Evolutionary conservation across 345 rosid species (phyloP), one percentile per base, ranked within the genome.

Genomic region (Pistacia atlantica): DNA sequence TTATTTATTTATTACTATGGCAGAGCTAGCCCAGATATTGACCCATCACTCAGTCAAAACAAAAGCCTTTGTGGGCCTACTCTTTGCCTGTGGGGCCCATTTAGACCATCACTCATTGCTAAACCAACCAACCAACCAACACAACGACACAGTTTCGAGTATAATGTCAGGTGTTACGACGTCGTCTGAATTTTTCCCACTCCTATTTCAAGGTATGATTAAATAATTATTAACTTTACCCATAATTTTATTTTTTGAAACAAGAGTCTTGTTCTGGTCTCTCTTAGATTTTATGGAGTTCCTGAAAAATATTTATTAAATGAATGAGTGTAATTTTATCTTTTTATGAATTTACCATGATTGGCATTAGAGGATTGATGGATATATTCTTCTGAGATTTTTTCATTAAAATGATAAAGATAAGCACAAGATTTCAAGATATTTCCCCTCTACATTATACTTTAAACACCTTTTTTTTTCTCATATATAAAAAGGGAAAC

Each of bases 21-120:
- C 37, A 10, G 20, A 13, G 35, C 17, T 42, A 55, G 6, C 67
- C 67, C 73, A 75, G 81, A 80, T 81, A 85, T 86, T 84, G 89
- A 86, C 89, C 74, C 73, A 81, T 83, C 88, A 70, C 73, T 63
- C 79, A 67, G 75, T 78, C 69, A 71, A 74, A 73, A 79, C 81
- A 81, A 77, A 80, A 42, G 46, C 46, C 1, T 6, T 37, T 58
- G 75, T 72, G 81, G 82, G 82, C 80, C 85, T 74, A 3, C 64
- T 75, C 38, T 38, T 1, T 48, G 65, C 64, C 80, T 62, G 65
- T 33, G 37, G 80, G 80, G 80, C 84, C 84, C 80, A 78, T 67
- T 75, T 38, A 45, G 72, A 75, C 56, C n/a, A 61, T 75, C 9
- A 42, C 8, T 42, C 8, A 38, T 42, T 42, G 9, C 46, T 42